A percentile compares a stretch with the other conserved stretches of the same genome.
phyloP scores from a whole-genome alignment of 208 protist genomes.

The Tritrichomonas musculus region DNA sequence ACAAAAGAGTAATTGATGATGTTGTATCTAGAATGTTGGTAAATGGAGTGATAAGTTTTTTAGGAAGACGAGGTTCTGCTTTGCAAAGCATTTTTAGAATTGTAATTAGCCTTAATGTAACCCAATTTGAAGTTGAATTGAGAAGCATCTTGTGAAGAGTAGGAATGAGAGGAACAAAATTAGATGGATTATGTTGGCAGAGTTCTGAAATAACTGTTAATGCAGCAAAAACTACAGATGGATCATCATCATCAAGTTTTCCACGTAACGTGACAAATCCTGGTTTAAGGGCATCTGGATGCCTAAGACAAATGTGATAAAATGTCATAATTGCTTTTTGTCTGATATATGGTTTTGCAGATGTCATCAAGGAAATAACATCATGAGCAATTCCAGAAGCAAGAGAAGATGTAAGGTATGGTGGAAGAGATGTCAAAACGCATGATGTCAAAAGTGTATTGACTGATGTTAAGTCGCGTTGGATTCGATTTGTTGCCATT shows the following conservation, averaged over 20 bases:
- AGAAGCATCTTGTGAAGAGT: slow-evolving; percentile 17
- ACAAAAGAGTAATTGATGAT: background rate
- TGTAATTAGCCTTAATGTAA: background rate
- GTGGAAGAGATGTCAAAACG: background rate
- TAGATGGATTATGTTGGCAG: background rate
- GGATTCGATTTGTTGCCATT: background rate
- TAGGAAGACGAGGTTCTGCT: slow-evolving; percentile 9
- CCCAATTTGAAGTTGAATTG: background rate
- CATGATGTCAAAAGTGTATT: background rate
- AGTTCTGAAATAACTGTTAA: slow-evolving; percentile 21
- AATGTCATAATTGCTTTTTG: slow-evolving; percentile 26
- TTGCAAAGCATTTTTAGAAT: background rate
- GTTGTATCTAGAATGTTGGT: slow-evolving; percentile 10
- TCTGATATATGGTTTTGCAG: background rate
- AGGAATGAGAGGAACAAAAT: background rate
- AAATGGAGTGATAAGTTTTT: slow-evolving; percentile 16
- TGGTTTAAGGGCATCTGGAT: background rate
- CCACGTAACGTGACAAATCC: background rate
- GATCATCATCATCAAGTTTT: background rate
- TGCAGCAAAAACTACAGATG: slow-evolving; percentile 2
- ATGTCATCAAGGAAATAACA: background rate
- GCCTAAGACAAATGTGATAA: background rate
- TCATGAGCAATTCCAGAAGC: background rate
- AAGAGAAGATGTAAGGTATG: background rate
- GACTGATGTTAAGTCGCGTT: background rate